These are phyloP conservation scores for Colletotrichum cordylinicola DNA, from an alignment of 2,329 filamentous ascomycete species.

Conservation along the genomic window DNA sequence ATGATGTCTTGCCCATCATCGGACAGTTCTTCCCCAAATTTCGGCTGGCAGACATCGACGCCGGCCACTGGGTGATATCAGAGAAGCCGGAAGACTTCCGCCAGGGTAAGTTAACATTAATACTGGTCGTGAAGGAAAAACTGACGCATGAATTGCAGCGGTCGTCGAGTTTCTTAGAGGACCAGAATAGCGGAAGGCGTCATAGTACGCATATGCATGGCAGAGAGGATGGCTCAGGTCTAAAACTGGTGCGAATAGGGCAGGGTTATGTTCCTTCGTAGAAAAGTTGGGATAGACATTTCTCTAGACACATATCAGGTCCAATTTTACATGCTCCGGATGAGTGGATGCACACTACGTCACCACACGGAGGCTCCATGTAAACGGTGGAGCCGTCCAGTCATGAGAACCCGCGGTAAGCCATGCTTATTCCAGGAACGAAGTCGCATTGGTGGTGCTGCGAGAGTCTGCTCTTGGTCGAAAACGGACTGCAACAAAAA, in stretches of 20 bases:
- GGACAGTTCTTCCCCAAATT: slow-evolving; percentile 85
- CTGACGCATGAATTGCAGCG: slow-evolving; percentile 42
- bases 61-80: slow-evolving; percentile 89
- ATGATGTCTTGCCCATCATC: slow-evolving; percentile 80
- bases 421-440: neutral
- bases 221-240: neutral
- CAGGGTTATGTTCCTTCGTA: neutral
- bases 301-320: neutral
- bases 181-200: slow-evolving; percentile 44
- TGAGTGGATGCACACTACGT: neutral
- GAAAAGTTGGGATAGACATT: neutral
- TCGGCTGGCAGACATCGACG: slow-evolving; percentile 73
- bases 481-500: slow-evolving; percentile 6
- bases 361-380: neutral
- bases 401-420: neutral
- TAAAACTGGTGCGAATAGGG: neutral
- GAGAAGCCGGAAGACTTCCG: slow-evolving; percentile 84
- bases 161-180: slow-evolving; percentile 67
- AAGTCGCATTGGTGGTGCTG: slow-evolving; percentile 1
- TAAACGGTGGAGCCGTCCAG: neutral
- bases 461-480: neutral
- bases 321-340: neutral
- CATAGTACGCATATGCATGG: neutral
- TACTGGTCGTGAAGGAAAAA: neutral
- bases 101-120: slow-evolving; percentile 58